Base-by-base conservation (phyloP, 768 basidiomycete genomes). In the Hypholoma sublateritium region DNA sequence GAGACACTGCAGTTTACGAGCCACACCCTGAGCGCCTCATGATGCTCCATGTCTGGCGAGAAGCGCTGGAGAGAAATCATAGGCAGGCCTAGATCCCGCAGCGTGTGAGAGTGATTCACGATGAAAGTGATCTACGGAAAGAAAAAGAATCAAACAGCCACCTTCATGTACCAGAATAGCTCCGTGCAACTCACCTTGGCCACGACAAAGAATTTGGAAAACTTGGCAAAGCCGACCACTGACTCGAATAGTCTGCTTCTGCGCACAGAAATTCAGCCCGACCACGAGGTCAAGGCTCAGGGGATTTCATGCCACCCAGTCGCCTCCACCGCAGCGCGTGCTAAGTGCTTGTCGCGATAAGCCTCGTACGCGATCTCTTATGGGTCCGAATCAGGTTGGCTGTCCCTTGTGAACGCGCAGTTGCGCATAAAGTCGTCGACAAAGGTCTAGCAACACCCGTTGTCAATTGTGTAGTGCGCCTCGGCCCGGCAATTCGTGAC, bases 211-310 rank as follows among this genome's bases (percentile, higher is more conserved):
- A 91, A 99, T 75, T 99, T 93, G 0, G 93, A 93, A 72, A 99
- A 99, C 74, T 94, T 95, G 0, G 97, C 88, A 74, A 95, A 98
- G 5, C 97, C 97, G 62, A 94, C 93, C 53, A 99, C 87, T 42
- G 85, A 78, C 45, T 92, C 84, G 65, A 98, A 99, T 19, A 97
- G 83, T 89, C 59, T 76, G 85, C 77, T 85, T 89, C 41, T 80
- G 84, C 46, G 61, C 61, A 68, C 86, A 98, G 74, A 84, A 98
- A 54, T 86, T 77, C 11, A 77, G 69, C 0, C 97, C 96, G 12
- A 84, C 82, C 22, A 95, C 80, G 43, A 98, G 77, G 69, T 95
- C 82, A 52, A 98, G 66, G n/a, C n/a, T n/a, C 14, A 90, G 85
- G 65, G n/a, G n/a, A n/a, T n/a, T 91, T 92, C 28, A 72, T 71